phyloP scores from a whole-genome alignment of 352 stramenopile genomes.

The Pythium periplocum region DNA sequence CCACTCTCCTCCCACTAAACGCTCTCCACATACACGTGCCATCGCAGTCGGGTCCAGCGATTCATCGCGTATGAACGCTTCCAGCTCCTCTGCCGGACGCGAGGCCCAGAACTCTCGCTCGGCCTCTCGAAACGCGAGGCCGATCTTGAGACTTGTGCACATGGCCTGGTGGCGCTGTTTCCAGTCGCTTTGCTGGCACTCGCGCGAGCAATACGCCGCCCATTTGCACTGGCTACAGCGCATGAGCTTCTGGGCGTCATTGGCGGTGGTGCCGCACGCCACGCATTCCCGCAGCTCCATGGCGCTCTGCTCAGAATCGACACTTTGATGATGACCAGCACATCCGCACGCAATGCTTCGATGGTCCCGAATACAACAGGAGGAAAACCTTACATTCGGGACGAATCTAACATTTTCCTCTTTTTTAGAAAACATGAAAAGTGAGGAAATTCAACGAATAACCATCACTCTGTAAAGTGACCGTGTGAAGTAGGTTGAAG shows the following conservation, averaged over 20 bases:
- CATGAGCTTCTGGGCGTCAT: conserved; percentile 7
- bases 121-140: conserved; percentile 12
- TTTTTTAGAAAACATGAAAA: too few species aligned
- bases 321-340: too few species aligned
- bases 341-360: too few species aligned
- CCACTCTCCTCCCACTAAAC: too few species aligned
- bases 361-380: too few species aligned
- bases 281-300: conserved; percentile 4
- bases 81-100: conserved; percentile 11
- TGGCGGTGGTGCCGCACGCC: conserved; percentile 9
- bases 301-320: too few species aligned
- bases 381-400: too few species aligned
- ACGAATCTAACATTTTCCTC: too few species aligned
- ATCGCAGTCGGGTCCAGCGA: conserved; percentile 44
- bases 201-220: conserved; percentile 53
- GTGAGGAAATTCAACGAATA: too few species aligned
- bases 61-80: conserved; percentile 15
- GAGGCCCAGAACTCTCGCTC: conserved; percentile 12
- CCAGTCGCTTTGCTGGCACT: conserved; percentile 53
- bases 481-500: too few species aligned
- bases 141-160: conserved; percentile 23
- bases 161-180: conserved; percentile 24
- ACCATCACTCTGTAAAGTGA: too few species aligned
- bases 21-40: conserved; percentile 12
- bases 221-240: conserved; percentile 55